A percentile compares a stretch with the other conserved stretches of the same genome.
phyloP scores from a whole-genome alignment of 345 rosid species.

The Hypericum androsaemum region DNA sequence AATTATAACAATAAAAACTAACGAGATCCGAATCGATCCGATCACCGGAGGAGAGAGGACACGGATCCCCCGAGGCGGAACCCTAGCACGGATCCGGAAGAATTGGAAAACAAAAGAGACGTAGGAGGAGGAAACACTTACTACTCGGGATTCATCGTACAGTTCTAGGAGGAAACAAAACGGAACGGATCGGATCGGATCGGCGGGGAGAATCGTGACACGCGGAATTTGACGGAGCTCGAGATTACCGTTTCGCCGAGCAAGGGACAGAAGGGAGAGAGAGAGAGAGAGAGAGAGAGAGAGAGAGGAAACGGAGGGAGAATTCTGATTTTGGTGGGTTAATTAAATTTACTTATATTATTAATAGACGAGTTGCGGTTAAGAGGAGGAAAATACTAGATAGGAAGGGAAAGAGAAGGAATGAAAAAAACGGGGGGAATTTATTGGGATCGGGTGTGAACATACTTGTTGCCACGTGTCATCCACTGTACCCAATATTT shows the following conservation, averaged over 20 bases:
- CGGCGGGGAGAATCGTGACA: too few species aligned
- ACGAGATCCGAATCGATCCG: constrained; percentile 15
- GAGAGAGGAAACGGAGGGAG: background rate
- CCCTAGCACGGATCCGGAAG: background rate
- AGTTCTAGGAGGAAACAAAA: too few species aligned
- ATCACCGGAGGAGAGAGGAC: constrained; percentile 6
- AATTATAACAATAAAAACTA: background rate
- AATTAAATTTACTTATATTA: too few species aligned
- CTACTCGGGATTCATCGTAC: constrained; percentile 91
- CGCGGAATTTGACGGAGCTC: constrained; percentile 8
- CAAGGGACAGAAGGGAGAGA: background rate
- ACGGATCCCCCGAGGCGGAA: constrained; percentile 21
- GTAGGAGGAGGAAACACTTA: constrained; percentile 20
- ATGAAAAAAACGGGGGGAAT: too few species aligned
- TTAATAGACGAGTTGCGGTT: background rate
- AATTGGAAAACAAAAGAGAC: background rate
- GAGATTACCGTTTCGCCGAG: constrained; percentile 5
- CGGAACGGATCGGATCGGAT: constrained; percentile 5
- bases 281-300: background rate
- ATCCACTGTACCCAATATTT: too few species aligned
- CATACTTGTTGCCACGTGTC: too few species aligned
- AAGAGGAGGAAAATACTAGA: background rate
- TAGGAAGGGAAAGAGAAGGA: constrained; percentile 16
- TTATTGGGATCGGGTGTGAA: too few species aligned
- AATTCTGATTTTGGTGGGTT: background rate